These are phyloP conservation scores for Cladosporium colombiae DNA, from an alignment of 2,329 filamentous ascomycete species.

Conservation along the genomic window DNA sequence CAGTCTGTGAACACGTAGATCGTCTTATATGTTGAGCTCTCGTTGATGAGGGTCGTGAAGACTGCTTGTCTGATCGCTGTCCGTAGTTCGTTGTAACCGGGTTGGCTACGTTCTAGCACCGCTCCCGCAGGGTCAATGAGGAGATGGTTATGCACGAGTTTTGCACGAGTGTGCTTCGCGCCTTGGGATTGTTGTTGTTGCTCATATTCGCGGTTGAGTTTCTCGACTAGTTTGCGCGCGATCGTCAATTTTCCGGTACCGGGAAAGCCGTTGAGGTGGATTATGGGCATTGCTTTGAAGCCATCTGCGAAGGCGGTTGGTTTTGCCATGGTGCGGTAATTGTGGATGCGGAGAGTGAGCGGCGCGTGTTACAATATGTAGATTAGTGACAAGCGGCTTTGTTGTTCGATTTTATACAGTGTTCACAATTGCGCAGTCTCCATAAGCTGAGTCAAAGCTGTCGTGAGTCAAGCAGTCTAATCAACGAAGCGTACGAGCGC, in stretches of 20 bases:
- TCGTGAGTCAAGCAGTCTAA: background rate
- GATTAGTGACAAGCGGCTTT: background rate
- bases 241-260: background rate
- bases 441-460: background rate
- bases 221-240: background rate
- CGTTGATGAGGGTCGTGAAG: background rate
- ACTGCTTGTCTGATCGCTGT: conserved; percentile 1
- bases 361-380: background rate
- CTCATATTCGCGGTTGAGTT: background rate
- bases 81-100: background rate
- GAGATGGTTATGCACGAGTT: background rate
- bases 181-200: background rate
- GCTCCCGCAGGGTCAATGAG: background rate
- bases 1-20: conserved; percentile 5
- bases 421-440: background rate
- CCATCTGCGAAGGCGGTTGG: background rate
- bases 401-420: background rate
- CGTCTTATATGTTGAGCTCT: background rate
- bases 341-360: background rate
- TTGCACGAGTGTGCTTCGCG: background rate
- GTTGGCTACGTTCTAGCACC: background rate
- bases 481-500: background rate
- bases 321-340: background rate
- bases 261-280: background rate
- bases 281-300: background rate